phyloP scores from a whole-genome alignment of 2,329 filamentous ascomycete genomes.

The Pestalotiopsis sp. region DNA sequence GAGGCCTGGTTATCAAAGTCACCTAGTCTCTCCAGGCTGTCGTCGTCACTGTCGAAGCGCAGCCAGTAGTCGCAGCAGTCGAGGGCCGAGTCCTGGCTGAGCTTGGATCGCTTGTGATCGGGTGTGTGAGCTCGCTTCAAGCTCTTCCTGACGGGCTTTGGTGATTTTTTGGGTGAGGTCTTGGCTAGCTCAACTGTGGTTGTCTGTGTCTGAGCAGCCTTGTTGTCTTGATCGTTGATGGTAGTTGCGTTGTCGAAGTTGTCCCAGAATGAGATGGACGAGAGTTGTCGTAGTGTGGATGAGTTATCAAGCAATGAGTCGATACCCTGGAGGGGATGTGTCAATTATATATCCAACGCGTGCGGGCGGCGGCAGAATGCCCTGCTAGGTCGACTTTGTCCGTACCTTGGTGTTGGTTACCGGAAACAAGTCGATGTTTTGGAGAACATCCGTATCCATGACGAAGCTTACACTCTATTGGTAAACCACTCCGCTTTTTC shows the following conservation, averaged over 20 bases:
- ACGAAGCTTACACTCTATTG: conserved; percentile 20
- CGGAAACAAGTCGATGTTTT: conserved; percentile 35
- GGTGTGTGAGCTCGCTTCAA: conserved; percentile 31
- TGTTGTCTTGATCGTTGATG: conserved; percentile 16
- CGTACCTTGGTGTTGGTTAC: conserved; percentile 32
- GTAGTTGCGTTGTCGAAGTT: conserved; percentile 25
- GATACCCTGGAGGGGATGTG: conserved; percentile 23
- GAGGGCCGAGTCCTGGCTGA: conserved; percentile 29
- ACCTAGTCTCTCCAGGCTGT: conserved; percentile 26
- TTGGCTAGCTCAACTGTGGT: conserved; percentile 22
- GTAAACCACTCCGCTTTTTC: not conserved
- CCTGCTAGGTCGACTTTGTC: conserved; percentile 10
- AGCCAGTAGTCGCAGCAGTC: conserved; percentile 37
- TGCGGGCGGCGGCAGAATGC: no score
- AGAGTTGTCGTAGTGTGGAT: conserved; percentile 29
- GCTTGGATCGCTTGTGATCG: conserved; percentile 25
- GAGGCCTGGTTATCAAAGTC: conserved; percentile 18
- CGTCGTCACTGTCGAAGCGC: conserved; percentile 35
- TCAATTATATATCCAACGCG: not conserved
- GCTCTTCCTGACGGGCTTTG: conserved; percentile 25
- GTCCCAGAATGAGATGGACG: conserved; percentile 34
- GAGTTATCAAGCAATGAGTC: conserved; percentile 32
- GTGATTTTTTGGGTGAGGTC: conserved; percentile 23
- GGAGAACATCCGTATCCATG: conserved; percentile 36
- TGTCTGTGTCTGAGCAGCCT: conserved; percentile 26